A percentile compares a stretch with the other conserved stretches of the same genome.
phyloP scores from a whole-genome alignment of 1,284 basidiomycete species.

The Coniferiporia weirii region DNA sequence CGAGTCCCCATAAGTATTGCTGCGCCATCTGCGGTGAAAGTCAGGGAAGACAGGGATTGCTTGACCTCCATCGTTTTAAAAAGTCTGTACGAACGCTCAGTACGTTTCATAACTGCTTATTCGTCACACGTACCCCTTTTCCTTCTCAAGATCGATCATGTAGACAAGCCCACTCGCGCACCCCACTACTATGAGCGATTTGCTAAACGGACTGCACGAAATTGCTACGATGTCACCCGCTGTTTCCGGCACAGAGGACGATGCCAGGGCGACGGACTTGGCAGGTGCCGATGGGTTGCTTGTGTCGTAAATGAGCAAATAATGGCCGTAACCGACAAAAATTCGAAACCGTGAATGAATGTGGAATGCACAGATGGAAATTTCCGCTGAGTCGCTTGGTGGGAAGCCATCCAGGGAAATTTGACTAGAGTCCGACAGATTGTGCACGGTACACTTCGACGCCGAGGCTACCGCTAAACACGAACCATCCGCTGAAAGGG shows the following conservation, averaged over 20 bases:
- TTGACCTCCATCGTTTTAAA: conserved; percentile 51
- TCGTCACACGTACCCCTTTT: conserved; percentile 50
- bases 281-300: conserved; percentile 49
- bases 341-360: conserved; percentile 52
- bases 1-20: conserved; percentile 59
- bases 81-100: conserved; percentile 34
- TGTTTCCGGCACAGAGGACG: conserved; percentile 32
- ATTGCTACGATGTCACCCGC: conserved; percentile 44
- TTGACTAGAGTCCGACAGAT: conserved; percentile 44
- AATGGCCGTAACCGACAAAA: conserved; percentile 47
- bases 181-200: conserved; percentile 55
- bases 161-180: conserved; percentile 48
- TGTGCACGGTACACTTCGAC: conserved; percentile 51
- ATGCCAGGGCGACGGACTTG: conserved; percentile 41
- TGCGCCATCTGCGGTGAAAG: conserved; percentile 65
- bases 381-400: conserved; percentile 21
- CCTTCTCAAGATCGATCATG: conserved; percentile 67
- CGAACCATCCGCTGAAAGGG: conserved; percentile 53
- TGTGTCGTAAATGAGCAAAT: conserved; percentile 58
- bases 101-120: not conserved
- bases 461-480: conserved; percentile 52
- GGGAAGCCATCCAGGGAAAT: conserved; percentile 46
- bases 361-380: conserved; percentile 53
- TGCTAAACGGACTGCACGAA: conserved; percentile 67
- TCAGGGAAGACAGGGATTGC: conserved; percentile 46